Conservation (phyloP, 1,284 basidiomycete genomes). For the Ganoderma sinense region DNA sequence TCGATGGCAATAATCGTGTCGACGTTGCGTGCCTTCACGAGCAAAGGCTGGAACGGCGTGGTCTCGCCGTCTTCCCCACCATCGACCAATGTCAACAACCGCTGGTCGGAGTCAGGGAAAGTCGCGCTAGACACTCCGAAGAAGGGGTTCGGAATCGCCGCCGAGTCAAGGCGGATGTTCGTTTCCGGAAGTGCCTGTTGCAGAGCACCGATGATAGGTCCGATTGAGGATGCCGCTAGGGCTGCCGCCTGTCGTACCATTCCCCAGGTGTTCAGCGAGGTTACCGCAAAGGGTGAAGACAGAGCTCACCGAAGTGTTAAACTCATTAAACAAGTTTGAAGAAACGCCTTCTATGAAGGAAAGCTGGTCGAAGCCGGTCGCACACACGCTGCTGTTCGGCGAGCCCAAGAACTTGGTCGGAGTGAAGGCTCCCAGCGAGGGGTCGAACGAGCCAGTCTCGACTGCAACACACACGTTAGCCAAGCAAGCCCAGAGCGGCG, state of each 20-base stretch:
- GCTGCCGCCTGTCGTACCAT: constrained; percentile 22
- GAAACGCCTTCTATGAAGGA: constrained; percentile 50
- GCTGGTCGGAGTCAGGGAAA: constrained; percentile 46
- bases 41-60: constrained; percentile 28
- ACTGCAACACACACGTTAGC: constrained; percentile 31
- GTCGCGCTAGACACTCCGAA: constrained; percentile 44
- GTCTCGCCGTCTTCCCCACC: constrained; percentile 30
- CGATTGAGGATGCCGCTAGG: constrained; percentile 29
- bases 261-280: too few relatives aligned
- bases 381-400: constrained; percentile 49
- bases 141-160: constrained; percentile 52
- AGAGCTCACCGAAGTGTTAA: constrained; percentile 23
- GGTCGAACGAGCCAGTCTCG: constrained; percentile 55
- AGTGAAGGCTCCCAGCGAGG: constrained; percentile 51
- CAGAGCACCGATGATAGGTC: constrained; percentile 20
- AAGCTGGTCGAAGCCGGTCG: constrained; percentile 57
- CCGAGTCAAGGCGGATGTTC: constrained; percentile 26
- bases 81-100: constrained; percentile 44
- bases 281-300: neutral
- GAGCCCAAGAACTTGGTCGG: constrained; percentile 54
- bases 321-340: constrained; percentile 37
- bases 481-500: neutral
- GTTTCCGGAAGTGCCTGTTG: constrained; percentile 16
- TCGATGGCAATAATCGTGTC: constrained; percentile 31
- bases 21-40: constrained; percentile 29